These are phyloP conservation scores for Raffaelea ambrosiae DNA, from an alignment of 2,329 filamentous ascomycete genomes.

Conservation along the genomic window DNA sequence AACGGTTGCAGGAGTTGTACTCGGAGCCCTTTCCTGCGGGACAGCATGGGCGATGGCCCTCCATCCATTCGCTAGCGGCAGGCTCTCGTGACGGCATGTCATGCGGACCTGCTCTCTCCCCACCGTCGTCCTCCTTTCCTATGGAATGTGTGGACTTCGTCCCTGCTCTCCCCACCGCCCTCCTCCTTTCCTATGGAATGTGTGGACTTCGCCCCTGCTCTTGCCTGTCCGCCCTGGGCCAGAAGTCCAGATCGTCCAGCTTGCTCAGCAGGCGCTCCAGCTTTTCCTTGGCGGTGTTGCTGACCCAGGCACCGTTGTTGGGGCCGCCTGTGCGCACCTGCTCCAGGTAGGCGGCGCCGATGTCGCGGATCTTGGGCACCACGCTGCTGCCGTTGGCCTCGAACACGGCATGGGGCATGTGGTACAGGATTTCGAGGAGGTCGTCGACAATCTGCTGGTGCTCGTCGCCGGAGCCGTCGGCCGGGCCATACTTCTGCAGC, in stretches of 20 bases:
- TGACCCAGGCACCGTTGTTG: constrained; percentile 1
- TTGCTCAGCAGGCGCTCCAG: constrained; percentile 20
- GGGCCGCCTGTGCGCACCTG: constrained; percentile 14
- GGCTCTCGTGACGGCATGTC: too few relatives aligned
- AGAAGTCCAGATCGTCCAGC: constrained; percentile 23
- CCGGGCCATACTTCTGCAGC: constrained; percentile 21
- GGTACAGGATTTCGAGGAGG: constrained; percentile 10
- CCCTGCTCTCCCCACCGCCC: too few relatives aligned
- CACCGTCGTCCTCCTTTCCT: too few relatives aligned
- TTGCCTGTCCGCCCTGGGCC: constrained; percentile 8
- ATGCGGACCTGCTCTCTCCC: too few relatives aligned
- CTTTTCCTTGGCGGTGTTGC: constrained; percentile 13
- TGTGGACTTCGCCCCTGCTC: too few relatives aligned
- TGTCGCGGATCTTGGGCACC: constrained; percentile 28
- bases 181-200: too few relatives aligned
- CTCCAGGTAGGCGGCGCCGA: constrained; percentile 25
- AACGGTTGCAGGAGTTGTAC: too few relatives aligned
- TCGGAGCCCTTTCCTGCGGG: too few relatives aligned
- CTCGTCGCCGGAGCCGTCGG: constrained; percentile 11
- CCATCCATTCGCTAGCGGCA: too few relatives aligned
- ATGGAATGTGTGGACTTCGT: too few relatives aligned
- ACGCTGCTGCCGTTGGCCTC: constrained; percentile 25
- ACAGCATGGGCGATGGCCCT: too few relatives aligned
- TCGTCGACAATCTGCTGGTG: constrained; percentile 25
- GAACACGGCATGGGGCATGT: constrained; percentile 9